Evolutionary conservation across 257 asterid genomes (phyloP).

Genomic region (Solanum pinnatisectum): DNA sequence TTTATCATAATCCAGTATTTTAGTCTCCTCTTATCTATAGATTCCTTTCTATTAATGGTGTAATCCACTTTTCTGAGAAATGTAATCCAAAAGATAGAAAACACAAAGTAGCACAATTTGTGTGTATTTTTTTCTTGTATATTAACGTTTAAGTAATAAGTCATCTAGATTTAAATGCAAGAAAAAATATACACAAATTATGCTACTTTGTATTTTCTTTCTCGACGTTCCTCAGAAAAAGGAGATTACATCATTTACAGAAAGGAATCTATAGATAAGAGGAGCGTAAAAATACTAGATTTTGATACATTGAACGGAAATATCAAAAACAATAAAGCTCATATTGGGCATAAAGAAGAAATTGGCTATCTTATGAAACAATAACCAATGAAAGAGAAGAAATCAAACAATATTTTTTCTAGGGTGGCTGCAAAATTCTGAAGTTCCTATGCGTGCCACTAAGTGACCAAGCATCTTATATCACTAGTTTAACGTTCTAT

Average conservation of each 20-base stretch:
- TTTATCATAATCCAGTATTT: not conserved
- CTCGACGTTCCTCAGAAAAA: not conserved
- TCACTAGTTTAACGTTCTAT: not conserved
- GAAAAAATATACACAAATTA: not conserved
- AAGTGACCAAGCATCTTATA: slow-evolving; percentile 48
- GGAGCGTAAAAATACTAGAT: not conserved
- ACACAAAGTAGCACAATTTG: too few species aligned
- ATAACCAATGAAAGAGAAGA: slow-evolving; percentile 20
- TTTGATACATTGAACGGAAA: slow-evolving; percentile 17
- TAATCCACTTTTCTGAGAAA: too few species aligned
- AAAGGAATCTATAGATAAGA: too few species aligned
- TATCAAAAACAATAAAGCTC: not conserved
- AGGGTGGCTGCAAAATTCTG: slow-evolving; percentile 40
- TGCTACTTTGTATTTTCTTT: not conserved
- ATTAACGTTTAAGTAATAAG: too few species aligned
- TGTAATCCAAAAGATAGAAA: too few species aligned
- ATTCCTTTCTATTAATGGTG: not conserved
- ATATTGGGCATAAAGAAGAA: slow-evolving; percentile 20
- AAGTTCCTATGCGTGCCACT: slow-evolving; percentile 54
- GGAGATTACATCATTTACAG: too few species aligned
- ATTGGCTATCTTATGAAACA: slow-evolving; percentile 40
- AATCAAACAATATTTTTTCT: too few species aligned
- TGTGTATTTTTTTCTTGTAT: too few species aligned
- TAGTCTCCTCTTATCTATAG: not conserved
- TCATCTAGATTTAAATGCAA: not conserved